A percentile compares a stretch with the other conserved stretches of the same genome.
These are phyloP conservation scores for Clohesyomyces aquaticus DNA, from an alignment of 495 filamentous ascomycete genomes.

Conservation along the genomic window DNA sequence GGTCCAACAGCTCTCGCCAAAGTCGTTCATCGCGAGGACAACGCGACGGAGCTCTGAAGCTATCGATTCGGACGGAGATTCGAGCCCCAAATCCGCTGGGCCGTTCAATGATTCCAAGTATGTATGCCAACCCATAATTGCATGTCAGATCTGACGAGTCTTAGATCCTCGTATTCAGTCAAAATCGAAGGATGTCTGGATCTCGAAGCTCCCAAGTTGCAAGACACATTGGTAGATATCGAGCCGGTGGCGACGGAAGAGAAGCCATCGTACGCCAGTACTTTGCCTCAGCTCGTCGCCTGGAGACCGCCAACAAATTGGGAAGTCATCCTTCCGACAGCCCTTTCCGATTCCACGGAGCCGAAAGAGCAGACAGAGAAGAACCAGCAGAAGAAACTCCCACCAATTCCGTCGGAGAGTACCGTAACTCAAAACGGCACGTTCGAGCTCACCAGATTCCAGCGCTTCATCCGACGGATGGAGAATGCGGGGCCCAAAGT, in stretches of 20 bases:
- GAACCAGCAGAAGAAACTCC: conserved; percentile 16
- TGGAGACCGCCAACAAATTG: conserved; percentile 35
- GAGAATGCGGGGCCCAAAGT: conserved; percentile 39
- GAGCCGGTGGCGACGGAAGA: neutral
- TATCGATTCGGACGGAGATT: conserved; percentile 2
- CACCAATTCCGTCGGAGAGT: conserved; percentile 14
- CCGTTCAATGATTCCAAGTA: conserved; percentile 2
- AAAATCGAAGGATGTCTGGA: conserved; percentile 36
- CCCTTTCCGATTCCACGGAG: conserved; percentile 3
- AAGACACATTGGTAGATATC: conserved; percentile 13
- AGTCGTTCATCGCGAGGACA: conserved; percentile 29
- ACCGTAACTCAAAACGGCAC: conserved; percentile 20
- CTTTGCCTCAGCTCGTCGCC: conserved; percentile 17
- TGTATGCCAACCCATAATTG: conserved; percentile 2
- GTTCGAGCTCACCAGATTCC: conserved; percentile 38
- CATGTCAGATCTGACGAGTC: neutral
- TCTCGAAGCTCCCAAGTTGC: conserved; percentile 11
- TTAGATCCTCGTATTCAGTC: conserved; percentile 27
- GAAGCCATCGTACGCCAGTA: conserved; percentile 17
- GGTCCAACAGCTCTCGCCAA: conserved; percentile 32
- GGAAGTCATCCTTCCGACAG: conserved; percentile 25
- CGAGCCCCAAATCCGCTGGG: conserved; percentile 11
- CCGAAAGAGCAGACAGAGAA: neutral
- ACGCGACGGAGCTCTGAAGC: conserved; percentile 26
- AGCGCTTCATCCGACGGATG: conserved; percentile 44